Evolutionary conservation across 2,329 filamentous ascomycete species (phyloP).

Genomic region (Sclerotinia sclerotiorum): DNA sequence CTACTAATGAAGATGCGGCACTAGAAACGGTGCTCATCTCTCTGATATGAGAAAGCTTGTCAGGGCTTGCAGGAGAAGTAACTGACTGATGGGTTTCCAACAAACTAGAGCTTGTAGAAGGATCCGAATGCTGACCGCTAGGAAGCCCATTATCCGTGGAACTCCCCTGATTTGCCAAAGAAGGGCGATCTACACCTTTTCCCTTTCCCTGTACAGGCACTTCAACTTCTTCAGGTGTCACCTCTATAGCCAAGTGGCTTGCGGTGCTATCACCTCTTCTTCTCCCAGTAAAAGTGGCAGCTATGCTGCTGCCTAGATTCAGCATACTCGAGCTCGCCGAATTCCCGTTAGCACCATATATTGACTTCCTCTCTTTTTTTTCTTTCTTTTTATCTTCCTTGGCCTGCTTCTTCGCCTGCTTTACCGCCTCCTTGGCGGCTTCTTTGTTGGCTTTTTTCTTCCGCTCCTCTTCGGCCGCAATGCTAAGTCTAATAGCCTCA

Average conservation of each 20-base stretch:
- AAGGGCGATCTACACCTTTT: constrained; percentile 64
- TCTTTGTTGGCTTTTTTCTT: constrained; percentile 82
- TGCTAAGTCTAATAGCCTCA: constrained; percentile 86
- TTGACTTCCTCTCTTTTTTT: constrained; percentile 57
- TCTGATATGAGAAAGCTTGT: constrained; percentile 69
- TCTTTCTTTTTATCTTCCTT: constrained; percentile 76
- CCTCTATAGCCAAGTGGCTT: constrained; percentile 60
- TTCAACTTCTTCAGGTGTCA: constrained; percentile 49
- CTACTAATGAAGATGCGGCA: constrained; percentile 71
- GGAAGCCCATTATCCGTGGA: constrained; percentile 29
- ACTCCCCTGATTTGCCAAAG: constrained; percentile 21
- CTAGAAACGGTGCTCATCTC: constrained; percentile 88
- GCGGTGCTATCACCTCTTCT: constrained; percentile 58
- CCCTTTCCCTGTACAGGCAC: constrained; percentile 52
- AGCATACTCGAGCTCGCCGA: constrained; percentile 64
- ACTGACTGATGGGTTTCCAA: constrained; percentile 47
- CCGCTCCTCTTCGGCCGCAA: constrained; percentile 93
- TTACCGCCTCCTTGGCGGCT: constrained; percentile 69
- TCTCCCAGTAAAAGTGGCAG: constrained; percentile 45
- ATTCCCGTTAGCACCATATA: constrained; percentile 46
- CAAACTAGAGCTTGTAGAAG: constrained; percentile 26
- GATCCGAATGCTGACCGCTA: constrained; percentile 33
- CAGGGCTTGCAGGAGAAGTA: constrained; percentile 48
- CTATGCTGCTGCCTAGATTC: constrained; percentile 48
- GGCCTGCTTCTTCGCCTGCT: constrained; percentile 80